Base-by-base conservation (phyloP, 2,329 filamentous ascomycete genomes). In the Clonostachys rhizophaga region DNA sequence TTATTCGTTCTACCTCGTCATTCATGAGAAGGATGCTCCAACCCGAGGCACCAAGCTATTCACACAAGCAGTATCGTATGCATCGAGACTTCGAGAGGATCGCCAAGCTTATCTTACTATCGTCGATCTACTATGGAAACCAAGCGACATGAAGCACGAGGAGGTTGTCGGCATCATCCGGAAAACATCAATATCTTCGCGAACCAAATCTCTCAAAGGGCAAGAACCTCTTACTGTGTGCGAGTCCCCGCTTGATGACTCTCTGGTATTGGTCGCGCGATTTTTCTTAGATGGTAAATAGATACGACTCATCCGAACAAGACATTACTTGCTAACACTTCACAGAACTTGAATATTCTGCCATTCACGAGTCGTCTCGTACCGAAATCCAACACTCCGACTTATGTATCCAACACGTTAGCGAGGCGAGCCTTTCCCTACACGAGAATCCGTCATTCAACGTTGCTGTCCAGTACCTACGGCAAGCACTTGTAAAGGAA, bases 201-300 rank as follows among this genome's bases (percentile, higher is more conserved):
- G 55, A 7, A 54, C 56, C 14, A 54, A 54, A 3, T 65, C 58
- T 47, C 47, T 52, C 11, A 76, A 76, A 49, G 73, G 74, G 17
- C 76, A 76, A 53, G 63, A 68, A 18, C 63, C 55, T 4, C 66
- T 39, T 7, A 18, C 14, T 14, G 14, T n/a, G 36, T 39, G 14
- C 17, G 14, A 39, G 14, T n/a, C 14, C 36, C 14, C 36, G 14
- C 14, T 39, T 18, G 17, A 45, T 10, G 74, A 79, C 49, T 59
- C 64, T 11, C 56, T 80, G 8, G 54, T 69, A 1, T 57, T 58
- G 36, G 63, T 70, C 40, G 70, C 70, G 9, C 66, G 69, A 44
- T 67, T 72, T 47, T 79, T 79, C 48, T 60, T 81, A 17, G 77
- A 81, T 56, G 72, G 75, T 78, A 62, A 56, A 54, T 30, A n/a